Evolutionary conservation across 345 rosid genomes (phyloP).

Genomic region (Populus simonii): DNA sequence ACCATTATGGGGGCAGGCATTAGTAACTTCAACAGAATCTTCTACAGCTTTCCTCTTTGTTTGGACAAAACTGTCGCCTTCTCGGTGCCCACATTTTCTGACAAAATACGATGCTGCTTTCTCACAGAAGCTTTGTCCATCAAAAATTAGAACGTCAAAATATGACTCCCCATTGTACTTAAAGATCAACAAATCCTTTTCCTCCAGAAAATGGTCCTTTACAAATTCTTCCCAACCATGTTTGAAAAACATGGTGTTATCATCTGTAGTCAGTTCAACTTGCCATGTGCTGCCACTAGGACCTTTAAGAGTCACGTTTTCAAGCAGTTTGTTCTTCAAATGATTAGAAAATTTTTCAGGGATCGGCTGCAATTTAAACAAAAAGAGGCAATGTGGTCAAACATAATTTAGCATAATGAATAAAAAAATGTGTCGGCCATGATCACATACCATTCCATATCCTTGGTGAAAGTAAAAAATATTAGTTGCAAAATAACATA

Average conservation of each 20-base stretch:
- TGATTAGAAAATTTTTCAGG: slow-evolving; percentile 54
- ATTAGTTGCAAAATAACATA: background rate
- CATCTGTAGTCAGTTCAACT: slow-evolving; percentile 42
- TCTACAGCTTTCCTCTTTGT: slow-evolving; percentile 30
- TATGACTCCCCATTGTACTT: slow-evolving; percentile 66
- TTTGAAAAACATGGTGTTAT: slow-evolving; percentile 39
- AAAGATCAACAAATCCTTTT: slow-evolving; percentile 67
- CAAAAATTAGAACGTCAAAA: slow-evolving; percentile 71
- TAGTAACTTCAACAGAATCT: slow-evolving; percentile 24
- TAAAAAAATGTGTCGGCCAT: background rate
- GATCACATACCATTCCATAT: background rate
- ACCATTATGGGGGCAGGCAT: slow-evolving; percentile 15
- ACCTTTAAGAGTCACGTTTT: slow-evolving; percentile 54
- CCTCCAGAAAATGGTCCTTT: slow-evolving; percentile 47
- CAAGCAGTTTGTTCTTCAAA: slow-evolving; percentile 51
- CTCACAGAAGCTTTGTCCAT: slow-evolving; percentile 66
- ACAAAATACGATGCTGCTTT: slow-evolving; percentile 67
- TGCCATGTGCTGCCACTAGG: slow-evolving; percentile 64
- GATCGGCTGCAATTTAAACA: slow-evolving; percentile 44
- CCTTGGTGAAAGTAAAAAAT: too few relatives aligned
- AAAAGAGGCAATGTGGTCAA: background rate
- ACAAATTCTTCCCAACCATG: slow-evolving; percentile 68
- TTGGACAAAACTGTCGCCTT: slow-evolving; percentile 24
- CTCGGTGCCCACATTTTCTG: slow-evolving; percentile 47
- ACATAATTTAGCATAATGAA: background rate